These are phyloP conservation scores for Hypoxylon sp. DNA, from an alignment of 2,329 filamentous ascomycete genomes.

Conservation along the genomic window DNA sequence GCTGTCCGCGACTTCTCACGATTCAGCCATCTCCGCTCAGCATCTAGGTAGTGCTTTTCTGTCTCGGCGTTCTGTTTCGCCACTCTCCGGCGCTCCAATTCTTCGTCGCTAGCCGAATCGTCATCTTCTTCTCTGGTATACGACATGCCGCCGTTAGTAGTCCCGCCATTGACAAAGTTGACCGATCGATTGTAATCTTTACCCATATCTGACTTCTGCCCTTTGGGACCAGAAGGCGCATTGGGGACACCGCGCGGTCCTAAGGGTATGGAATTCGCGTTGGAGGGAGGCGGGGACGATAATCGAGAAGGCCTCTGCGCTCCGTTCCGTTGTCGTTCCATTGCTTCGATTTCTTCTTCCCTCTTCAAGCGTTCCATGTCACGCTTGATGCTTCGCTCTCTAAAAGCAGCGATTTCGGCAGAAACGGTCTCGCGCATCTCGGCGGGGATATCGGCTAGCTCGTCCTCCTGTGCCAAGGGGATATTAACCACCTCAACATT, in stretches of 20 bases:
- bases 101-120: slow-evolving; percentile 86
- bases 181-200: slow-evolving; percentile 69
- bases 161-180: slow-evolving; percentile 83
- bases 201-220: slow-evolving; percentile 64
- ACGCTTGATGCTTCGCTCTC: slow-evolving; percentile 87
- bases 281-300: slow-evolving; percentile 75
- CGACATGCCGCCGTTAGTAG: slow-evolving; percentile 68
- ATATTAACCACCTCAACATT: slow-evolving; percentile 91
- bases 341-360: slow-evolving; percentile 92
- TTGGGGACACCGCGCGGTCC: slow-evolving; percentile 79
- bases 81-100: slow-evolving; percentile 79
- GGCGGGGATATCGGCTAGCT: slow-evolving; percentile 92
- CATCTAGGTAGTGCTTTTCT: slow-evolving; percentile 84
- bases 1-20: slow-evolving; percentile 86
- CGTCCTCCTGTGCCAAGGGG: slow-evolving; percentile 87
- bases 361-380: slow-evolving; percentile 88
- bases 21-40: slow-evolving; percentile 91
- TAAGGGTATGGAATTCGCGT: slow-evolving; percentile 78
- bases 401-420: slow-evolving; percentile 92
- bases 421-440: slow-evolving; percentile 97
- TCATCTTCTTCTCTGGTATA: slow-evolving; percentile 83
- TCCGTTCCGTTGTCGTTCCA: slow-evolving; percentile 80
- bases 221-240: slow-evolving; percentile 74
- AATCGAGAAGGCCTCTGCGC: slow-evolving; percentile 73
- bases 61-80: slow-evolving; percentile 79